These are phyloP conservation scores for Cordyceps javanica DNA, from an alignment of 2,329 filamentous ascomycete species.

Conservation along the genomic window DNA sequence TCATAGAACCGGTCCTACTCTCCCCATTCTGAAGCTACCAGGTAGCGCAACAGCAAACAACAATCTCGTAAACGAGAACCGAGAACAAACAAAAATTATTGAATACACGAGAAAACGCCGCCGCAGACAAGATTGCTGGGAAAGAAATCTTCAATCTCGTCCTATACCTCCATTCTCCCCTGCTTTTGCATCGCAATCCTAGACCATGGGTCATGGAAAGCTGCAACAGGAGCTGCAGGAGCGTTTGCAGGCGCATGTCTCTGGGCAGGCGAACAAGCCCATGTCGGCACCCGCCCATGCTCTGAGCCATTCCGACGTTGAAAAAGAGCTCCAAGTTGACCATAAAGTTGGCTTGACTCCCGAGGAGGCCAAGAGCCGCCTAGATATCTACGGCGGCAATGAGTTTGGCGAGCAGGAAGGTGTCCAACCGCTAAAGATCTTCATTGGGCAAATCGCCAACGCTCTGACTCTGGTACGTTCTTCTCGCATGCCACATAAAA, in stretches of 20 bases:
- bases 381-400: slow-evolving; percentile 54
- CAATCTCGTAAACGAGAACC: not conserved
- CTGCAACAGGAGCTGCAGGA: slow-evolving; percentile 15
- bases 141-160: not conserved
- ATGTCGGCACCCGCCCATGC: slow-evolving; percentile 58
- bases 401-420: slow-evolving; percentile 55
- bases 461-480: slow-evolving; percentile 57
- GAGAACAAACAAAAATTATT: not conserved
- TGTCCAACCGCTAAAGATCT: slow-evolving; percentile 56
- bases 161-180: not conserved
- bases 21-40: too few species aligned
- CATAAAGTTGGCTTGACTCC: slow-evolving; percentile 50
- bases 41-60: too few species aligned
- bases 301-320: slow-evolving; percentile 45
- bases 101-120: too few species aligned
- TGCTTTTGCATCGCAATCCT: slow-evolving; percentile 6
- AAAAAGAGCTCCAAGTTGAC: slow-evolving; percentile 49
- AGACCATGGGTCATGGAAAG: slow-evolving; percentile 22
- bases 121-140: not conserved
- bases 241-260: slow-evolving; percentile 20
- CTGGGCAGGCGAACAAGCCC: slow-evolving; percentile 37
- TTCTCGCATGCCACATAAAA: too few species aligned
- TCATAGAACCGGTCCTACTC: too few species aligned
- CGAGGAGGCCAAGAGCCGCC: slow-evolving; percentile 46
- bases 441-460: slow-evolving; percentile 61